Percentiles rank a stretch among this genome's conserved stretches.
phyloP scores from a whole-genome alignment of 306 rosid species.

The Spatholobus suberectus region DNA sequence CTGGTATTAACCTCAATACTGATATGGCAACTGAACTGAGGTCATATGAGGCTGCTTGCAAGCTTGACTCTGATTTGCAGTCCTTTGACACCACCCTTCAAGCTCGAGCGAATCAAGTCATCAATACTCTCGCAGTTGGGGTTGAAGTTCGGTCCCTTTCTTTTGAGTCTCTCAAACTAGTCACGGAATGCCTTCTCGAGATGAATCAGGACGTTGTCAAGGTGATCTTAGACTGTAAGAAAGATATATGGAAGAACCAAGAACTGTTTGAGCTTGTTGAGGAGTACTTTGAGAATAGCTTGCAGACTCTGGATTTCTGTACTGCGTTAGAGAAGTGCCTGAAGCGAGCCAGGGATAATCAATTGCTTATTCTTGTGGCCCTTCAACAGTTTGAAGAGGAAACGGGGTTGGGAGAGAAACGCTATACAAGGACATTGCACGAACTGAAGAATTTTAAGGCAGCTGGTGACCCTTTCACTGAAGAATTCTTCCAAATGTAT shows the following conservation, averaged over 20 bases:
- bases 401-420: constrained; percentile 41
- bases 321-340: constrained; percentile 77
- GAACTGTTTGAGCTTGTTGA: constrained; percentile 87
- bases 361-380: constrained; percentile 68
- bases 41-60: constrained; percentile 77
- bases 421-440: constrained; percentile 56
- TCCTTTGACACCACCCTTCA: constrained; percentile 65
- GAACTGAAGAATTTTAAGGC: constrained; percentile 77
- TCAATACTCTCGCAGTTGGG: constrained; percentile 73
- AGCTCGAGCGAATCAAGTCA: constrained; percentile 69
- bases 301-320: constrained; percentile 86
- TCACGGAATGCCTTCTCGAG: constrained; percentile 80
- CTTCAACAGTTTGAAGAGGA: constrained; percentile 79
- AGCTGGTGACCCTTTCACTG: constrained; percentile 80
- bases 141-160: constrained; percentile 88
- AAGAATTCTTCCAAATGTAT: constrained; percentile 73
- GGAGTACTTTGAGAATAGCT: constrained; percentile 85
- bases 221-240: constrained; percentile 79
- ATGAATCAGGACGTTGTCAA: constrained; percentile 94
- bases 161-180: constrained; percentile 73
- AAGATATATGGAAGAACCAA: constrained; percentile 81
- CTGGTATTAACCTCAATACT: constrained; percentile 44
- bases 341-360: constrained; percentile 75
- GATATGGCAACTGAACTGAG: constrained; percentile 62
- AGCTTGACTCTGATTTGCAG: constrained; percentile 66